A percentile compares a stretch with the other conserved stretches of the same genome.
Evolutionary conservation across 2,329 filamentous ascomycete species (phyloP).

Genomic region (Cryphonectria carpinicola): DNA sequence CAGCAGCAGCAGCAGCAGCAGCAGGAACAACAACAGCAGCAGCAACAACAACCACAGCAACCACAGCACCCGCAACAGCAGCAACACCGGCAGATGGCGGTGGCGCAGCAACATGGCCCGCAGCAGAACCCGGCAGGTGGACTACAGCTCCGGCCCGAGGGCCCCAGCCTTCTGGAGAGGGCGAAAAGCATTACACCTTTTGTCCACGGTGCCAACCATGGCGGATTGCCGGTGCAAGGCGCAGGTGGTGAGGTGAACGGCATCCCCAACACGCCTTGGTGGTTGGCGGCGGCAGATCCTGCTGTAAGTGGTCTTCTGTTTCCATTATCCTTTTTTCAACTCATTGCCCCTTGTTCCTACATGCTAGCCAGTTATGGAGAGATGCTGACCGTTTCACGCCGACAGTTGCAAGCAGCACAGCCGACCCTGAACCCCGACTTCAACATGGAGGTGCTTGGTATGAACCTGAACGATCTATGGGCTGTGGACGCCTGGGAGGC

Average conservation of each 20-base stretch:
- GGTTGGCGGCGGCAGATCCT: conserved; percentile 32
- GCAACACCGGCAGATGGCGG: conserved; percentile 9
- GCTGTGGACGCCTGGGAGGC: conserved; percentile 41
- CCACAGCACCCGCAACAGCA: conserved; percentile 33
- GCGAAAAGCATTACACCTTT: conserved; percentile 29
- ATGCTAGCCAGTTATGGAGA: not conserved
- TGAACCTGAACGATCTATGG: conserved; percentile 61
- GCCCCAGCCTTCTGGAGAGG: conserved; percentile 26
- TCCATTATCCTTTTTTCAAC: not conserved
- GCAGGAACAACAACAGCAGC: conserved; percentile 29
- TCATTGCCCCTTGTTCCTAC: not conserved
- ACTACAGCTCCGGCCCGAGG: conserved; percentile 19
- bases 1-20: conserved; percentile 32
- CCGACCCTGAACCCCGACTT: conserved; percentile 53
- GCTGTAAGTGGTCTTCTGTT: conserved; percentile 22
- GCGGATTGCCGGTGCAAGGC: conserved; percentile 4
- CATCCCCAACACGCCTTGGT: conserved; percentile 34
- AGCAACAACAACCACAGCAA: conserved; percentile 21
- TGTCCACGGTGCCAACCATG: conserved; percentile 12
- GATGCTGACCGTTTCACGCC: not conserved
- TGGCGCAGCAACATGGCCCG: conserved; percentile 15
- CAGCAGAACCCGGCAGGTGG: conserved; percentile 17
- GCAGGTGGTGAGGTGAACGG: conserved; percentile 22
- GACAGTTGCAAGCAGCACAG: conserved; percentile 35
- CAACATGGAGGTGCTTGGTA: conserved; percentile 56